phyloP scores from a whole-genome alignment of 108 stramenopile genomes.

The Parmales sp. region DNA sequence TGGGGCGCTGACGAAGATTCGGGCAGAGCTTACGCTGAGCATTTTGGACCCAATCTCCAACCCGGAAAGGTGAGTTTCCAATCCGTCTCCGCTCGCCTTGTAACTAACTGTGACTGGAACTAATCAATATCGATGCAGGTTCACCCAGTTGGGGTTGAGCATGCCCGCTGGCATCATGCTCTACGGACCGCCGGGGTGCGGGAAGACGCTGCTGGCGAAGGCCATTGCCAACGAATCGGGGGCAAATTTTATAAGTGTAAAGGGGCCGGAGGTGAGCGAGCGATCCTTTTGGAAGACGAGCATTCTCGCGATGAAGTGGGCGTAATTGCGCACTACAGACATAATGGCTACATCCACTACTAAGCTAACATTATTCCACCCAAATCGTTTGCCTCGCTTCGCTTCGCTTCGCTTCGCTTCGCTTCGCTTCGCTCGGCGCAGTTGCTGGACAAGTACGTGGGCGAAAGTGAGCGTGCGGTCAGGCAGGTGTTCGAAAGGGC shows the following conservation, averaged over 20 bases:
- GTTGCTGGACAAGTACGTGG: constrained; percentile 72
- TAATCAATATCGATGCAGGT: no score
- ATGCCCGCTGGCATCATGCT: constrained; percentile 87
- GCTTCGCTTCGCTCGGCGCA: no score
- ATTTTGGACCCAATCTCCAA: constrained; percentile 90
- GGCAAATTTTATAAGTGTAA: constrained; percentile 95
- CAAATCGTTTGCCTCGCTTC: no score
- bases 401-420: no score
- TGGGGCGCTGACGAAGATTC: constrained; percentile 70
- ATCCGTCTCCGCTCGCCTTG: constrained; percentile 13
- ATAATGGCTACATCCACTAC: no score
- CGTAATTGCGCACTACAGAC: no score
- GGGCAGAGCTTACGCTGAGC: constrained; percentile 84
- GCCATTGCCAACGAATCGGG: constrained; percentile 97
- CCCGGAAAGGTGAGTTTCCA: no score
- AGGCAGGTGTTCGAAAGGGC: constrained; percentile 82
- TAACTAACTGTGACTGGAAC: constrained; percentile 12
- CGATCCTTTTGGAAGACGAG: no score
- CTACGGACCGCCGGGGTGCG: constrained; percentile 96
- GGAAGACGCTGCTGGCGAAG: constrained; percentile 96
- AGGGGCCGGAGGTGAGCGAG: constrained; percentile 85
- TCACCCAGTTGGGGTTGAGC: constrained; percentile 60
- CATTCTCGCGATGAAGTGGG: no score
- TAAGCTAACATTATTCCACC: no score
- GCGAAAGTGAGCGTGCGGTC: constrained; percentile 92